phyloP scores from a whole-genome alignment of 768 basidiomycete species.

The Boletus tylopilopsis region DNA sequence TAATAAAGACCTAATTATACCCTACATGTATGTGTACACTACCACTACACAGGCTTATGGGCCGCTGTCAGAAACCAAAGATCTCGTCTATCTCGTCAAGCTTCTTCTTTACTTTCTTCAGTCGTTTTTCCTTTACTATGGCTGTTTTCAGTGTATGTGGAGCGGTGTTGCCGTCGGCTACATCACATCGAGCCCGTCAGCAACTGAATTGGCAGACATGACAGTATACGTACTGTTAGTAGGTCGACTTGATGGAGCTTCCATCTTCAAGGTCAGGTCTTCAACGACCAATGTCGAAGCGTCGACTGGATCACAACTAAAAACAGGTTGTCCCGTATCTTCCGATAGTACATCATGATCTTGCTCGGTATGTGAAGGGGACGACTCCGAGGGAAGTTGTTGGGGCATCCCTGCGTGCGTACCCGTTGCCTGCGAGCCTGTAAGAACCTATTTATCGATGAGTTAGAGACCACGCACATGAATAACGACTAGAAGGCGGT shows the following conservation, averaged over 20 bases:
- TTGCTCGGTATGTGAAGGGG: neutral
- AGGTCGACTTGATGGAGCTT: neutral
- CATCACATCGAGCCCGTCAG: neutral
- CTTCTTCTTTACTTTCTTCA: slow-evolving; percentile 18
- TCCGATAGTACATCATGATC: slow-evolving; percentile 6
- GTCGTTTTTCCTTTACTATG: too few relatives aligned
- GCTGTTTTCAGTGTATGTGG: neutral
- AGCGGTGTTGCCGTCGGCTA: neutral
- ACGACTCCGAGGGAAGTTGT: neutral
- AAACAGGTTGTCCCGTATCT: slow-evolving; percentile 15
- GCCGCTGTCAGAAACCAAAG: slow-evolving; percentile 23
- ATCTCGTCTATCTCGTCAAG: slow-evolving; percentile 27
- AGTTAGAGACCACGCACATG: slow-evolving; percentile 27
- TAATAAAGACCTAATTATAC: too few relatives aligned
- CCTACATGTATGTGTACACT: too few relatives aligned
- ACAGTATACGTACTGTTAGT: slow-evolving; percentile 3
- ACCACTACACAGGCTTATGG: too few relatives aligned
- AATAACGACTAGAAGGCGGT: slow-evolving; percentile 27
- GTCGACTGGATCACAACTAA: neutral
- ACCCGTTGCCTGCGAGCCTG: slow-evolving; percentile 15
- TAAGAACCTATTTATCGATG: neutral
- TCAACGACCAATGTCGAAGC: neutral
- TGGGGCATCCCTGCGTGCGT: neutral
- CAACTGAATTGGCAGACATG: neutral
- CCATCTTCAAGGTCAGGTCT: neutral